Evolutionary conservation across 306 rosid genomes (phyloP).

Genomic region (Luffa aegyptiaca): DNA sequence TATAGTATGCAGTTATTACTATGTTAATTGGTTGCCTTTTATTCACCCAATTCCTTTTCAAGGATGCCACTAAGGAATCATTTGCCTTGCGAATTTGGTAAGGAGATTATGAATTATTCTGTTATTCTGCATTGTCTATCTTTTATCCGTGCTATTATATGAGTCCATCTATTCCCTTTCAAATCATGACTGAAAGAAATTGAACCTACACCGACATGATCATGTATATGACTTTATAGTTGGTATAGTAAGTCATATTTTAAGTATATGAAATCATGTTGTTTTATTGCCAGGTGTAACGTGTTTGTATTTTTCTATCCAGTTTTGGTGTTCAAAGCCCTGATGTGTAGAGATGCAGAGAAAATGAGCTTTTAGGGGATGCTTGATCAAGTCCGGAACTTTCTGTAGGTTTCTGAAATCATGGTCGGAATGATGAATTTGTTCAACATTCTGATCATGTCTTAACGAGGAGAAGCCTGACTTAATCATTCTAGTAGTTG

Average conservation of each 20-base stretch:
- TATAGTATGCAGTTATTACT: not conserved
- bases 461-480: conserved; percentile 33
- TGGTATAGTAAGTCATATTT: not conserved
- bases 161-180: not conserved
- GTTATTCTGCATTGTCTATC: not conserved
- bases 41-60: not conserved
- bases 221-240: not conserved
- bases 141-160: not conserved
- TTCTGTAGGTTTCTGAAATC: conserved; percentile 58
- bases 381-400: conserved; percentile 62
- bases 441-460: conserved; percentile 27
- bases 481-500: conserved; percentile 30
- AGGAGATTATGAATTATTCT: not conserved
- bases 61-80: not conserved
- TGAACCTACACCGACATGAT: not conserved
- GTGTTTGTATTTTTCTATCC: not conserved
- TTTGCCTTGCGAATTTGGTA: not conserved
- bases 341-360: conserved; percentile 65
- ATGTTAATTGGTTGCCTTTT: not conserved
- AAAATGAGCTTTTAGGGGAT: conserved; percentile 62
- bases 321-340: conserved; percentile 65
- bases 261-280: not conserved
- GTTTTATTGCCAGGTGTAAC: not conserved
- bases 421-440: conserved; percentile 59
- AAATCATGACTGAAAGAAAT: not conserved